These are phyloP conservation scores for Punctularia strigosozonata DNA, from an alignment of 768 basidiomycete genomes.

Conservation along the genomic window DNA sequence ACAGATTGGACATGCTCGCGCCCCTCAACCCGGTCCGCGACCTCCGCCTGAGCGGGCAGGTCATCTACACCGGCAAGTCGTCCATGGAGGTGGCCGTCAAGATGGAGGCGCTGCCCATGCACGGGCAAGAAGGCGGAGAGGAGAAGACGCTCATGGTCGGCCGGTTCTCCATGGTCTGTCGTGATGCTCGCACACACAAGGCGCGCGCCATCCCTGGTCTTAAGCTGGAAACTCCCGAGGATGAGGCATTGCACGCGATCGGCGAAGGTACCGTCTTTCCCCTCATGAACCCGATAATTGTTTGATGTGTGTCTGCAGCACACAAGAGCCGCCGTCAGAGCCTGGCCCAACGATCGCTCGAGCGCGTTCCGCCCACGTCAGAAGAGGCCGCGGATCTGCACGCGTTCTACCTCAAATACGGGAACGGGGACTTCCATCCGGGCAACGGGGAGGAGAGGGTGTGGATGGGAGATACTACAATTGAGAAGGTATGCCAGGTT, in stretches of 20 bases:
- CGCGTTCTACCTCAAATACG: slow-evolving; percentile 51
- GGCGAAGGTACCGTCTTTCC: slow-evolving; percentile 46
- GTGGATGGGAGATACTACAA: slow-evolving; percentile 63
- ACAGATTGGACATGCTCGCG: slow-evolving; percentile 56
- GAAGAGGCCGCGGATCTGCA: slow-evolving; percentile 61
- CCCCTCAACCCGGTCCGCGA: slow-evolving; percentile 50
- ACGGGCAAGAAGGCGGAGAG: slow-evolving; percentile 31
- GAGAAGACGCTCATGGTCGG: slow-evolving; percentile 72
- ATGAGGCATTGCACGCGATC: slow-evolving; percentile 46
- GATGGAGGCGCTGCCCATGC: slow-evolving; percentile 54
- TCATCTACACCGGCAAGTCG: slow-evolving; percentile 64
- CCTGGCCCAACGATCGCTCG: slow-evolving; percentile 44
- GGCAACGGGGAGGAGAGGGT: slow-evolving; percentile 34
- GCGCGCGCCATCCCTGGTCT: slow-evolving; percentile 57
- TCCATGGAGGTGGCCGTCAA: slow-evolving; percentile 84
- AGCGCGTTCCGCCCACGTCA: slow-evolving; percentile 63
- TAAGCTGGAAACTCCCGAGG: slow-evolving; percentile 45
- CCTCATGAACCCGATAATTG: background rate
- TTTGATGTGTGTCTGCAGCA: slow-evolving; percentile 22
- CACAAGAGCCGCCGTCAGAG: slow-evolving; percentile 48
- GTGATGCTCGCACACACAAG: slow-evolving; percentile 54
- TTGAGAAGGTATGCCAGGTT: no score
- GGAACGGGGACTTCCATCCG: slow-evolving; percentile 23
- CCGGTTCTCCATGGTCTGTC: slow-evolving; percentile 87
- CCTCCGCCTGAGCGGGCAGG: slow-evolving; percentile 67